phyloP scores from a whole-genome alignment of 2,329 filamentous ascomycete genomes.

The Emergomyces pasteurianus region DNA sequence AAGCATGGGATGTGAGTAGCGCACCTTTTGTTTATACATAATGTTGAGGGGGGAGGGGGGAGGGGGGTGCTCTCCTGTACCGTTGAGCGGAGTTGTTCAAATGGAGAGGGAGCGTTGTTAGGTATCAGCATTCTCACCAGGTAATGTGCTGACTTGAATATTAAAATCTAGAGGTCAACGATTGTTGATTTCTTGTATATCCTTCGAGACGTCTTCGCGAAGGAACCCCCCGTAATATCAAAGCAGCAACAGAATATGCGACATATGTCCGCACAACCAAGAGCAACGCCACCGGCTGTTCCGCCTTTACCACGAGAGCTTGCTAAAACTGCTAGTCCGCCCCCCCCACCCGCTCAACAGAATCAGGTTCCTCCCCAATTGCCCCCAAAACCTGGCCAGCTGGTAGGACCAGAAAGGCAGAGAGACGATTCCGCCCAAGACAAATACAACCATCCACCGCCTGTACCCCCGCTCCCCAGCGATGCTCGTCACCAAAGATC shows the following conservation, averaged over 20 bases:
- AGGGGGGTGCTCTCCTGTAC: too few relatives aligned
- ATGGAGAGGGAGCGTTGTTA: not conserved
- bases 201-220: slow-evolving; percentile 76
- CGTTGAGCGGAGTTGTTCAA: not conserved
- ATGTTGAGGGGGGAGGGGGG: not conserved
- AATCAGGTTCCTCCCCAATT: slow-evolving; percentile 29
- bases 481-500: slow-evolving; percentile 7
- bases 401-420: slow-evolving; percentile 8
- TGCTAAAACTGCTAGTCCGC: slow-evolving; percentile 24
- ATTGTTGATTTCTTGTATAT: slow-evolving; percentile 72
- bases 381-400: slow-evolving; percentile 27
- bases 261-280: slow-evolving; percentile 15
- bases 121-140: slow-evolving; percentile 4
- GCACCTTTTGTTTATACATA: not conserved
- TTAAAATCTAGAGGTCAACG: slow-evolving; percentile 55
- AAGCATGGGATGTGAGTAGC: slow-evolving; percentile 74
- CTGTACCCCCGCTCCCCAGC: slow-evolving; percentile 27
- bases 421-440: slow-evolving; percentile 14
- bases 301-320: slow-evolving; percentile 60
- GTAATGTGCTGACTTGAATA: not conserved
- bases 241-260: slow-evolving; percentile 38
- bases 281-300: slow-evolving; percentile 50
- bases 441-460: slow-evolving; percentile 20
- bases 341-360: slow-evolving; percentile 18
- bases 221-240: slow-evolving; percentile 83